Evolutionary conservation across 1,139 yeast genomes (phyloP).

Genomic region (Blastobotrys illinoisensis): DNA sequence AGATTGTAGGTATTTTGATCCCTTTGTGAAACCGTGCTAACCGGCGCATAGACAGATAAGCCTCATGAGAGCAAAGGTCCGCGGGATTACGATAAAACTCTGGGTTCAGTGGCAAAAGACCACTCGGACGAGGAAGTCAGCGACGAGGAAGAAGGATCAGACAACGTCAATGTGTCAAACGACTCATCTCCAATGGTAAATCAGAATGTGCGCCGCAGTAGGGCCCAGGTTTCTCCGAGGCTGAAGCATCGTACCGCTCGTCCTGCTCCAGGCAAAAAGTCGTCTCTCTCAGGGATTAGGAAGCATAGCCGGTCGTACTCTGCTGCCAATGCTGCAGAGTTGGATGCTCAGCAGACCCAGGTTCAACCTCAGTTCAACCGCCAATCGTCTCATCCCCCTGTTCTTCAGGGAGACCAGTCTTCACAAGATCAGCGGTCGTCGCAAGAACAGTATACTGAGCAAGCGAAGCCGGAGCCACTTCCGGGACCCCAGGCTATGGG

Average conservation of each 20-base stretch:
- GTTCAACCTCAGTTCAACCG: background rate
- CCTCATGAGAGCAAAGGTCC: conserved; percentile 32
- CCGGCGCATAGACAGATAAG: conserved; percentile 18
- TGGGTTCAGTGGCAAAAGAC: conserved; percentile 10
- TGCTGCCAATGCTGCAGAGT: background rate
- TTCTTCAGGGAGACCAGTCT: conserved; percentile 1
- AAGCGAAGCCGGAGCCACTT: background rate
- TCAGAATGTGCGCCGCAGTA: background rate
- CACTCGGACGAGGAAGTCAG: background rate
- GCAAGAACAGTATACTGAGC: background rate
- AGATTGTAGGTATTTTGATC: conserved; percentile 28
- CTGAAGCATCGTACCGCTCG: background rate
- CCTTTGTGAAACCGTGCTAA: conserved; percentile 6
- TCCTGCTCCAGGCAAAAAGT: background rate
- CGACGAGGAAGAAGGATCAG: background rate
- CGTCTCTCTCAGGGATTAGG: background rate
- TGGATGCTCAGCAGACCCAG: background rate
- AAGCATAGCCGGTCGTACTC: background rate
- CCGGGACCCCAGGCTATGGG: background rate
- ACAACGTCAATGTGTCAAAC: background rate
- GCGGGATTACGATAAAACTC: conserved; percentile 22
- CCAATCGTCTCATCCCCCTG: conserved; percentile 1
- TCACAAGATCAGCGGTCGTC: background rate
- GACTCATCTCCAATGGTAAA: background rate
- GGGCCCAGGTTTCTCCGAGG: background rate